A percentile compares a stretch with the other conserved stretches of the same genome.
Evolutionary conservation across 768 basidiomycete genomes (phyloP).

Genomic region (Naematelia aurantialba): DNA sequence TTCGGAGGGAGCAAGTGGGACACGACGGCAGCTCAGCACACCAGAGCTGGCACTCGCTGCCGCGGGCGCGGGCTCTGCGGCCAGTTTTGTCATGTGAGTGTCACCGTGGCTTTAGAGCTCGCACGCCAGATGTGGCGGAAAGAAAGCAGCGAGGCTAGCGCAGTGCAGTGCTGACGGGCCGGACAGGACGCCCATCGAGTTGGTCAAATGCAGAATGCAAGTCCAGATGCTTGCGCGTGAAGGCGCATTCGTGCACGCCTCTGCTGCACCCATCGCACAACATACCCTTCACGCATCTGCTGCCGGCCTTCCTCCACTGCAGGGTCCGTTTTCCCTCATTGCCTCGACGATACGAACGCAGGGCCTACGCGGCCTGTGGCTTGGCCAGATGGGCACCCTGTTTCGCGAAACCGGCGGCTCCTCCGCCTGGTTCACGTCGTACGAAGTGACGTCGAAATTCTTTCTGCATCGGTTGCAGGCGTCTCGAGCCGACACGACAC

Average conservation of each 20-base stretch:
- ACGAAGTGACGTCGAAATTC: slow-evolving; percentile 66
- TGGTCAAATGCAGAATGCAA: slow-evolving; percentile 97
- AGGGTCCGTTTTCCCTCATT: slow-evolving; percentile 72
- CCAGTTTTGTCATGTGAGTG: slow-evolving; percentile 81
- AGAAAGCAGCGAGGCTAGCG: too few species aligned
- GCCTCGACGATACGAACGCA: slow-evolving; percentile 61
- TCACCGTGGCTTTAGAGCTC: not conserved
- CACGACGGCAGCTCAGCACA: slow-evolving; percentile 37
- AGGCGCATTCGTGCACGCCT: slow-evolving; percentile 27
- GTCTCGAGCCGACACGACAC: slow-evolving; percentile 5
- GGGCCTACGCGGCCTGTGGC: slow-evolving; percentile 86
- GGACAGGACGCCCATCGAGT: slow-evolving; percentile 80
- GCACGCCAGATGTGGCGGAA: too few species aligned
- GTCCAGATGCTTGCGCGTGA: slow-evolving; percentile 72
- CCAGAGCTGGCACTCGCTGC: slow-evolving; percentile 73
- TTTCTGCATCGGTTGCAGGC: slow-evolving; percentile 59
- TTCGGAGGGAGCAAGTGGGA: slow-evolving; percentile 35
- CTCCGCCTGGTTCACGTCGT: slow-evolving; percentile 85
- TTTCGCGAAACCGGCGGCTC: slow-evolving; percentile 89
- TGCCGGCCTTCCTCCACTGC: slow-evolving; percentile 53
- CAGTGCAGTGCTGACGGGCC: not conserved
- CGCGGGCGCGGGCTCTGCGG: slow-evolving; percentile 77
- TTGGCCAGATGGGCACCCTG: slow-evolving; percentile 89
- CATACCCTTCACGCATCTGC: slow-evolving; percentile 15
- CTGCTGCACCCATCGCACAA: slow-evolving; percentile 20